Percentiles rank a stretch among this genome's conserved stretches.
phyloP scores from a whole-genome alignment of 768 basidiomycete genomes.

The Termitomyces sp. region DNA sequence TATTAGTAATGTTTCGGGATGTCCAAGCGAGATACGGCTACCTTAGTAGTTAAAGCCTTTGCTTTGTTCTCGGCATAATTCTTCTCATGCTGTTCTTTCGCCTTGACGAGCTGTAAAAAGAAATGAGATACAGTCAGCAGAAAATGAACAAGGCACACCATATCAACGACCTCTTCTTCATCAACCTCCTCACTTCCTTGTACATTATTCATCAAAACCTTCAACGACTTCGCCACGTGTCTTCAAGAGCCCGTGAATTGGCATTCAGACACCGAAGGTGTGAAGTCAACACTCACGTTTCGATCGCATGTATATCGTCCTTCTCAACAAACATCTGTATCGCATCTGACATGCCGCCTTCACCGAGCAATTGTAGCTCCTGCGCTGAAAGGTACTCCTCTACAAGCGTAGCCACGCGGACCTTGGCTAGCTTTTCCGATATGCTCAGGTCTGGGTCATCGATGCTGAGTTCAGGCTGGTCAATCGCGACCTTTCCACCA shows the following conservation, averaged over 20 bases:
- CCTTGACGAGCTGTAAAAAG: slow-evolving; percentile 53
- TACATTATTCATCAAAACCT: slow-evolving; percentile 64
- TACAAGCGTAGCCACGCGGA: slow-evolving; percentile 87
- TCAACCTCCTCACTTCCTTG: slow-evolving; percentile 60
- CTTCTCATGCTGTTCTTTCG: slow-evolving; percentile 68
- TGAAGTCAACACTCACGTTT: slow-evolving; percentile 50
- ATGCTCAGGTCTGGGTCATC: slow-evolving; percentile 68
- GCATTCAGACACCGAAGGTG: slow-evolving; percentile 1
- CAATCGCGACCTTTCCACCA: slow-evolving; percentile 58
- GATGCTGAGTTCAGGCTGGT: slow-evolving; percentile 78
- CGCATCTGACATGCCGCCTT: slow-evolving; percentile 89
- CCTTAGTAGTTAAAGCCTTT: slow-evolving; percentile 43
- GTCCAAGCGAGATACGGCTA: slow-evolving; percentile 12
- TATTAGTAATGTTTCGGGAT: background rate
- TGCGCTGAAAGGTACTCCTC: slow-evolving; percentile 90
- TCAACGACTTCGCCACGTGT: slow-evolving; percentile 62
- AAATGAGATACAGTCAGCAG: background rate
- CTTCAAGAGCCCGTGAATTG: slow-evolving; percentile 31
- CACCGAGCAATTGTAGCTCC: slow-evolving; percentile 87
- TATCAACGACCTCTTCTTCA: slow-evolving; percentile 74
- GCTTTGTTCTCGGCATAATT: slow-evolving; percentile 51
- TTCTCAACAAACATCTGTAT: slow-evolving; percentile 97
- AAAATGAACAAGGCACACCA: slow-evolving; percentile 38
- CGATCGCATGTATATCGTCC: slow-evolving; percentile 92
- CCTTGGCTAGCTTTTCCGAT: slow-evolving; percentile 72